phyloP scores from a whole-genome alignment of 140 eudicot species.

The Flaveria floridana region DNA sequence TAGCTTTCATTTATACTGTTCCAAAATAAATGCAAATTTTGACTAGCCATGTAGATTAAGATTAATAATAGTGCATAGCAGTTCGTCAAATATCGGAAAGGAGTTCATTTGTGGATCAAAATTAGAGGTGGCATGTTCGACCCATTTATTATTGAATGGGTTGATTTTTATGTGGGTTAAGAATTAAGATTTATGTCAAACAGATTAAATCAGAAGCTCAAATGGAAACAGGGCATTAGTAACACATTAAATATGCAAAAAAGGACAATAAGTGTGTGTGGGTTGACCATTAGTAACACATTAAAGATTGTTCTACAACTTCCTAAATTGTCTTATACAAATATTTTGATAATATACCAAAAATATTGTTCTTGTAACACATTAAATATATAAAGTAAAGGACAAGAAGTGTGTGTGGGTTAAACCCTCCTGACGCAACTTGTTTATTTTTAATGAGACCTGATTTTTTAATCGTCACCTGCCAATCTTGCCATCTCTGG shows the following conservation, averaged over 20 bases:
- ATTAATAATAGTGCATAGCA: not conserved
- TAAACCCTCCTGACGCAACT: not conserved
- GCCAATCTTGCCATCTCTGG: not conserved
- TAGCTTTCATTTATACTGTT: not conserved
- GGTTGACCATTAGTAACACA: too few species aligned
- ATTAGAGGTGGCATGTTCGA: not conserved
- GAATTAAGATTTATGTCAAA: not conserved
- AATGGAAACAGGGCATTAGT: not conserved
- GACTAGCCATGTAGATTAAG: constrained; percentile 3
- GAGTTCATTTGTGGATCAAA: constrained; percentile 9
- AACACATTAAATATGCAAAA: too few species aligned
- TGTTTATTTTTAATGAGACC: not conserved
- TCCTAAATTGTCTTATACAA: not conserved
- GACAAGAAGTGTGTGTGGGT: not conserved
- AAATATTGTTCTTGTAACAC: not conserved
- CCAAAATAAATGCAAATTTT: constrained; percentile 3
- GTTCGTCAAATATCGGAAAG: not conserved
- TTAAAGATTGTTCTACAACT: not conserved
- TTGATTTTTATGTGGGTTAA: not conserved
- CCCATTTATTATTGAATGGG: not conserved
- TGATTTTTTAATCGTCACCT: not conserved
- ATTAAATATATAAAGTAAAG: not conserved
- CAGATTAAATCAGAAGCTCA: not conserved
- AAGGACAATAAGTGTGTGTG: too few species aligned
- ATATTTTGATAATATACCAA: not conserved